Percentiles rank a stretch among this genome's conserved stretches.
Conservation (phyloP, 768 basidiomycete genomes). For the Xanthoconium stramineum region DNA sequence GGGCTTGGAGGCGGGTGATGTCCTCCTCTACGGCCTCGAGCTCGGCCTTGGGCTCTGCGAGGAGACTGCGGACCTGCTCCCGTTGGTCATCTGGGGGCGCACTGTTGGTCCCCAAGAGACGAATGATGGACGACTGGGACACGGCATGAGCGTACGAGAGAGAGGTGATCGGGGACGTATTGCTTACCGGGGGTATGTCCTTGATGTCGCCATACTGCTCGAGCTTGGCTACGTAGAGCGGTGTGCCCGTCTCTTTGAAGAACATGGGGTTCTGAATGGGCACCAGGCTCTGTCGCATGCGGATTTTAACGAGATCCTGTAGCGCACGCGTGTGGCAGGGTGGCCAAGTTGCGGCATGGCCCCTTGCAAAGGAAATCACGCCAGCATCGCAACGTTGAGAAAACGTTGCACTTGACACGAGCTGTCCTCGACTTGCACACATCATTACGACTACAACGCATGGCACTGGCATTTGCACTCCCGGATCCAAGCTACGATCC, state of each 20-base stretch:
- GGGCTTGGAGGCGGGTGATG: conserved; percentile 26
- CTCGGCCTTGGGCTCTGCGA: conserved; percentile 28
- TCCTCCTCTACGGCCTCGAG: conserved; percentile 24
- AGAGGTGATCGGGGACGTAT: neutral
- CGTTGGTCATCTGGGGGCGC: conserved; percentile 28
- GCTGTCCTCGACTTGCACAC: conserved; percentile 13
- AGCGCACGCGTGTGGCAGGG: neutral
- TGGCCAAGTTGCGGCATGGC: no score
- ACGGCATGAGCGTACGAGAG: conserved; percentile 3
- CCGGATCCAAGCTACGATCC: neutral
- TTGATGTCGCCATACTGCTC: conserved; percentile 29
- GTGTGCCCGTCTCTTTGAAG: conserved; percentile 23
- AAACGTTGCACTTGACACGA: conserved; percentile 27
- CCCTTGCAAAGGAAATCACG: conserved; percentile 1
- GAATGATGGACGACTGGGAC: conserved; percentile 30
- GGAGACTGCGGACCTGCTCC: conserved; percentile 24
- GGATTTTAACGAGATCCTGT: conserved; percentile 13
- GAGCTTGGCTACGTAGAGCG: conserved; percentile 24
- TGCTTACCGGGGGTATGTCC: conserved; percentile 28
- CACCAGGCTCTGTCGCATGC: neutral
- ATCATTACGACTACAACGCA: neutral
- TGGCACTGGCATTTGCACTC: neutral
- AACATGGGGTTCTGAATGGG: conserved; percentile 4
- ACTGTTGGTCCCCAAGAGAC: conserved; percentile 26
- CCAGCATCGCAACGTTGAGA: conserved; percentile 28